Conservation (phyloP, 2,329 filamentous ascomycete species). For the Pestalotiopsis sp. region DNA sequence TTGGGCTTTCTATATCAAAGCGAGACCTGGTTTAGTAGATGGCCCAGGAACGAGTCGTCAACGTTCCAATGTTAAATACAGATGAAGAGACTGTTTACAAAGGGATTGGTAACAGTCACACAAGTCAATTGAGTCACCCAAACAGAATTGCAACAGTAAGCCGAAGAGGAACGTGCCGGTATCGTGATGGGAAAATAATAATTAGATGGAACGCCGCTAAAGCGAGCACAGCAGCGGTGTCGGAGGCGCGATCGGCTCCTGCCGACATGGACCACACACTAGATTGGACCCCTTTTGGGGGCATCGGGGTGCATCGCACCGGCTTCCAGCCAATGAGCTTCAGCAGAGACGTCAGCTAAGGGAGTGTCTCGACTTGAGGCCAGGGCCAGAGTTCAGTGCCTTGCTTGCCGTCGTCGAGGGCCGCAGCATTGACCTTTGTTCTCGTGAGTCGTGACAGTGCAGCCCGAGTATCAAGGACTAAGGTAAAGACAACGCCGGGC, state of each 20-base stretch:
- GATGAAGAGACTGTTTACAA: neutral
- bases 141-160: neutral
- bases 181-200: conserved; percentile 10
- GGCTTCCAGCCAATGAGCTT: neutral
- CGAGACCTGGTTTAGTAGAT: neutral
- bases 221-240: conserved; percentile 9
- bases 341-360: neutral
- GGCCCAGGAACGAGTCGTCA: neutral
- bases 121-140: conserved; percentile 3
- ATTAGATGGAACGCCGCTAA: conserved; percentile 7
- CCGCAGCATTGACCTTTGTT: neutral
- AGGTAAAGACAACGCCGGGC: too few species aligned
- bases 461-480: too few species aligned
- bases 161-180: neutral
- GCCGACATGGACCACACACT: neutral
- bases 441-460: neutral
- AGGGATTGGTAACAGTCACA: neutral
- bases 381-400: neutral
- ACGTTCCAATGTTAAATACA: neutral
- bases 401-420: neutral
- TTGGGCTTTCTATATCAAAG: neutral
- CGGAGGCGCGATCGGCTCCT: neutral
- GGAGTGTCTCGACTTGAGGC: neutral
- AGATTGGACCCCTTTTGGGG: neutral
- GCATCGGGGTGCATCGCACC: neutral